Evolutionary conservation across 768 basidiomycete species (phyloP), one percentile per base, ranked within the genome.

Genomic region (Pisolithus marmoratus): DNA sequence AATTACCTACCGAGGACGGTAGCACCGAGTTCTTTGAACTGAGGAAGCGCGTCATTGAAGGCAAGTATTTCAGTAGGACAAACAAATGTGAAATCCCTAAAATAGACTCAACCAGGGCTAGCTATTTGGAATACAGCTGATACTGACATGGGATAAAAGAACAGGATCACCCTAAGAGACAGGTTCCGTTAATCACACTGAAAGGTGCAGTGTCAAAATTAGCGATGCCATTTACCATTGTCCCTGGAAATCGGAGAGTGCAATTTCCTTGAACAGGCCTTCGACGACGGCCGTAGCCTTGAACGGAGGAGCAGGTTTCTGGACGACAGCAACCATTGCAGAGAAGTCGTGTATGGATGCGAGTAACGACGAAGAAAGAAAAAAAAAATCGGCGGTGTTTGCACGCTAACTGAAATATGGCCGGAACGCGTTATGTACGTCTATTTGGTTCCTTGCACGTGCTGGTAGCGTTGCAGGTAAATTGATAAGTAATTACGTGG

Each of bases 11-110:
- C 89, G 55, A 95, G 80, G 41, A 95, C 85, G 37, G 74, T 75
- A 24, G 90, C 84, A 66, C 84, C 81, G 55, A 94, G 73, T 49
- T 77, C 78, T 49, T 82, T 75, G 76, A 95, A 93, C 55, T 79
- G 75, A 48, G 81, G 65, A 29, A 95, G 80, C 8, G 90, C 85
- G 55, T 91, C 89, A 68, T 95, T 93, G 79, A 94, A 96, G 1
- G 93, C 94, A 44, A 94, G 80, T 64, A 96, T 94, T 71, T 95
- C 94, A 52, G 92, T 94, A n/a, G 91, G 91, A 72, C 91, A 94
- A 60, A 90, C 88, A 59, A 89, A 90, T 37, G 90, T 90, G 70
- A 90, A 91, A 63, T 89, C 87, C 76, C 87, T 91, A 55, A 23
- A 38, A 23, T 31, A 19, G 50, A 8, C 9, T 22, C 11, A 27